Percentiles rank a stretch among this genome's conserved stretches.
These are phyloP conservation scores for Cadophora gregata DNA, from an alignment of 2,329 filamentous ascomycete species.

Conservation along the genomic window DNA sequence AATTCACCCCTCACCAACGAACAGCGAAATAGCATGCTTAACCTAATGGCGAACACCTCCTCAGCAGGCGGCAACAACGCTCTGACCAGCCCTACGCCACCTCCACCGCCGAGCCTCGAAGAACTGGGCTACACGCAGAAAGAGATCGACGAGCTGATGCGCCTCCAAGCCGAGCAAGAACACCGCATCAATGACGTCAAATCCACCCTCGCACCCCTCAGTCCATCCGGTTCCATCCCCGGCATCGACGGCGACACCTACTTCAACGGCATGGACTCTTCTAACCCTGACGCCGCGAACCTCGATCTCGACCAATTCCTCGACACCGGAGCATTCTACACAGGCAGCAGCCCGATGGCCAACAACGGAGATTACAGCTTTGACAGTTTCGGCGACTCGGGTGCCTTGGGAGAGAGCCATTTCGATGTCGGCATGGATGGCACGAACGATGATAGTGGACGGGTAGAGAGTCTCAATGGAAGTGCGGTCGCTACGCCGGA, in stretches of 20 bases:
- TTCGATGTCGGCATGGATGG: conserved; percentile 43
- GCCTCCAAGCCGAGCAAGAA: conserved; percentile 80
- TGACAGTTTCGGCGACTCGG: conserved; percentile 31
- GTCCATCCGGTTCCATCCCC: conserved; percentile 79
- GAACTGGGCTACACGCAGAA: conserved; percentile 72
- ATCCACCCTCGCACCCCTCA: conserved; percentile 77
- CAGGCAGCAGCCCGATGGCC: conserved; percentile 36
- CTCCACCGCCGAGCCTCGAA: conserved; percentile 58
- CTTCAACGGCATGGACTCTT: conserved; percentile 42
- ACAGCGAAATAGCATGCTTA: conserved; percentile 63
- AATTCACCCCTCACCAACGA: conserved; percentile 62
- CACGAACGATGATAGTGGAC: conserved; percentile 28
- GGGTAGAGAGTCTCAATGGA: conserved; percentile 30
- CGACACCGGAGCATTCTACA: conserved; percentile 50
- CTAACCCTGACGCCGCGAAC: conserved; percentile 47
- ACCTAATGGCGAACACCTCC: conserved; percentile 58
- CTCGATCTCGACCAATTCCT: conserved; percentile 59
- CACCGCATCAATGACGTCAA: conserved; percentile 77
- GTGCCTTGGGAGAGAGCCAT: conserved; percentile 34
- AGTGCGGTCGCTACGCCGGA: conserved; percentile 37
- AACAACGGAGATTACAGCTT: conserved; percentile 31
- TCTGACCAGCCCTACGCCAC: conserved; percentile 43
- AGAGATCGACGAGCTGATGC: conserved; percentile 79
- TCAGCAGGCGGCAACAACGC: conserved; percentile 41
- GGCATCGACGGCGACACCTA: conserved; percentile 59